Base-by-base conservation (phyloP, 2,329 filamentous ascomycete genomes). In the Monilinia vaccinii-corymbosi region DNA sequence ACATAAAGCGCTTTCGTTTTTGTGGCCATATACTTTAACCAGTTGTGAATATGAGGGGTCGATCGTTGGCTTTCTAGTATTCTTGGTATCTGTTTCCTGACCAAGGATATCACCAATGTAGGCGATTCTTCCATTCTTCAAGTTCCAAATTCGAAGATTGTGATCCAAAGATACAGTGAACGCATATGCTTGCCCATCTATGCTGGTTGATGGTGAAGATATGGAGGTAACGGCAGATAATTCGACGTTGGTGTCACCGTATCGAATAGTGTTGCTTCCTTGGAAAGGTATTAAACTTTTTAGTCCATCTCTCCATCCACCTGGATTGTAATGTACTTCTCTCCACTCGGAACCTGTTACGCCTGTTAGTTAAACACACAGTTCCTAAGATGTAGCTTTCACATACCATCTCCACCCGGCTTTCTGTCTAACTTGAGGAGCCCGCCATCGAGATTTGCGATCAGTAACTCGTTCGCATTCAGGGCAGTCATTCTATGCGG, bases 91-190 rank as follows among this genome's bases (percentile, higher is more conserved):
- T 57, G 83, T 75, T 36, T 81, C 77, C 23, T 85, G 80, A 66
- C 87, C 84, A 18, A 97, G 74, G 36, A 99, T 79, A 73, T 99
- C 93, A 66, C 84, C 85, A 7, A 87, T 86, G 60, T 85, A 84
- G 6, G 89, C 82, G 58, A 95, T 82, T 70, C 86, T 88, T 50
- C 92, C 92, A 44, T 83, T 89, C n/a, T 83, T 78, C 36, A 93
- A 78, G 70, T 96, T 94, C 93, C 94, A 97, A 44, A 94, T 85
- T 69, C 91, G 86, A 71, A 99, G 76, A 13, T 85, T 87, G 71
- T 99, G 92, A 67, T 99, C 92, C 62, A 99, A 78, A 64, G 89
- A 94, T 52, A 96, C 84, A 0, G 92, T 92, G 68, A 96, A 89
- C 2, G 82, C 77, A 65, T 83, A 86, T 10, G 80, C 75, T 23